Percentiles rank a stretch among this genome's conserved stretches.
Conservation (phyloP, 345 rosid genomes). For the Diplotaxis tenuifolia region DNA sequence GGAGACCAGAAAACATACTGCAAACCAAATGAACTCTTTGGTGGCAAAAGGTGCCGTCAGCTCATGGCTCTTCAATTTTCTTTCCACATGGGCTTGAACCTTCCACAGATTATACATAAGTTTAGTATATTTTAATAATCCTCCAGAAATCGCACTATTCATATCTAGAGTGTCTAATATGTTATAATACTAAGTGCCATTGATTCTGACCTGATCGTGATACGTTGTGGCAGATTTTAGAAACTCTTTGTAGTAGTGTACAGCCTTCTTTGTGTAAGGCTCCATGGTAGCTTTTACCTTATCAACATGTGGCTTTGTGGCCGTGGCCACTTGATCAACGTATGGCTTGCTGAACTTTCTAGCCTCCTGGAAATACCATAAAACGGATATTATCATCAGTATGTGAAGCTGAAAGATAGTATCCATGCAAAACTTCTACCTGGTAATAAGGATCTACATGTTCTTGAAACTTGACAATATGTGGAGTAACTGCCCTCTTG, state of each 20-base stretch:
- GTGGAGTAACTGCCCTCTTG: slow-evolving; percentile 59
- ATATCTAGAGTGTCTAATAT: slow-evolving; percentile 14
- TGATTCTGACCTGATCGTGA: slow-evolving; percentile 76
- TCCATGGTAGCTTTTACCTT: slow-evolving; percentile 58
- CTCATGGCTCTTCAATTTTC: slow-evolving; percentile 67
- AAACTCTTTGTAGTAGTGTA: slow-evolving; percentile 66
- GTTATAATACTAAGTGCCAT: slow-evolving; percentile 39
- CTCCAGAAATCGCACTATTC: not conserved
- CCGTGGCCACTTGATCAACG: slow-evolving; percentile 73
- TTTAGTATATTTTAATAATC: slow-evolving; percentile 30
- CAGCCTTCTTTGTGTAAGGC: slow-evolving; percentile 68
- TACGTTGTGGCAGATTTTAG: slow-evolving; percentile 76
- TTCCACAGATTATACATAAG: slow-evolving; percentile 35
- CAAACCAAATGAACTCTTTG: slow-evolving; percentile 89
- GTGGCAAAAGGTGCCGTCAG: slow-evolving; percentile 80
- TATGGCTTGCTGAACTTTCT: slow-evolving; percentile 86
- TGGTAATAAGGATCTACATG: slow-evolving; percentile 36
- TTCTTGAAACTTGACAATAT: slow-evolving; percentile 47
- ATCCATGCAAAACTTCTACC: slow-evolving; percentile 5
- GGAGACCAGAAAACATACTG: slow-evolving; percentile 41
- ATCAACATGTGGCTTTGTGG: slow-evolving; percentile 85
- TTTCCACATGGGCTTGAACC: slow-evolving; percentile 68
- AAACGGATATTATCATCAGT: not conserved
- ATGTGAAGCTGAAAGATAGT: not conserved
- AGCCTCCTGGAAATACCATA: slow-evolving; percentile 52